phyloP scores from a whole-genome alignment of 78 protist species.

The Tieghemostelium lacteum region DNA sequence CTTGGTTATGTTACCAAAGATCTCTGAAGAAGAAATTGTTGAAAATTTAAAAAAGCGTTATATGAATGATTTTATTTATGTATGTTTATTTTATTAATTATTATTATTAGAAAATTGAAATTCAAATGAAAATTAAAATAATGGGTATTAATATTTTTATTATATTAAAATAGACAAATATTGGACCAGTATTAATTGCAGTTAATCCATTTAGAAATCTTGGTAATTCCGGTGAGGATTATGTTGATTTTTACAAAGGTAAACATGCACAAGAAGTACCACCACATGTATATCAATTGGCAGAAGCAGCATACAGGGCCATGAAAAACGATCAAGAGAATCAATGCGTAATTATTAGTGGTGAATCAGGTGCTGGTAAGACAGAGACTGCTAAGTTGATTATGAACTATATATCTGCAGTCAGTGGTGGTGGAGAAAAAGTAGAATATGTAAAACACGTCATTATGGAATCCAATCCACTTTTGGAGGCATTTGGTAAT shows the following conservation, averaged over 20 bases:
- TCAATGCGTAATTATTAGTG: slow-evolving; percentile 93
- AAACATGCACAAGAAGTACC: slow-evolving; percentile 84
- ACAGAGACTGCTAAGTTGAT: slow-evolving; percentile 97
- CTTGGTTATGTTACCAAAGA: slow-evolving; percentile 88
- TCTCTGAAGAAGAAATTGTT: slow-evolving; percentile 84
- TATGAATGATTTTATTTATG: slow-evolving; percentile 89
- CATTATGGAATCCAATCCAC: slow-evolving; percentile 91
- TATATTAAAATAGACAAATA: slow-evolving; percentile 78
- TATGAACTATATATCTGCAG: slow-evolving; percentile 91
- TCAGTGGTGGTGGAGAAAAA: slow-evolving; percentile 86
- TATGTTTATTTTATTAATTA: not conserved
- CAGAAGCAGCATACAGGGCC: slow-evolving; percentile 84
- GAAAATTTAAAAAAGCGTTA: slow-evolving; percentile 88
- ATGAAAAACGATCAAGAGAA: slow-evolving; percentile 83
- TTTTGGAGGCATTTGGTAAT: slow-evolving; percentile 98
- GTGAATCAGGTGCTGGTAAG: slow-evolving; percentile 98
- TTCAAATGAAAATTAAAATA: not conserved
- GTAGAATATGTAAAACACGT: slow-evolving; percentile 75
- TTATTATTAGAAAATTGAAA: not conserved
- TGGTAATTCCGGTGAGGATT: slow-evolving; percentile 65
- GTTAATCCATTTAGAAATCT: slow-evolving; percentile 92
- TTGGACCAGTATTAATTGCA: slow-evolving; percentile 92
- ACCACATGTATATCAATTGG: slow-evolving; percentile 95
- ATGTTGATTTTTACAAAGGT: slow-evolving; percentile 81
- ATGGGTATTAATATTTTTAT: not conserved